Evolutionary conservation across 1,284 basidiomycete species (phyloP), one percentile per base, ranked within the genome.

Genomic region (Cystobasidium slooffiae): DNA sequence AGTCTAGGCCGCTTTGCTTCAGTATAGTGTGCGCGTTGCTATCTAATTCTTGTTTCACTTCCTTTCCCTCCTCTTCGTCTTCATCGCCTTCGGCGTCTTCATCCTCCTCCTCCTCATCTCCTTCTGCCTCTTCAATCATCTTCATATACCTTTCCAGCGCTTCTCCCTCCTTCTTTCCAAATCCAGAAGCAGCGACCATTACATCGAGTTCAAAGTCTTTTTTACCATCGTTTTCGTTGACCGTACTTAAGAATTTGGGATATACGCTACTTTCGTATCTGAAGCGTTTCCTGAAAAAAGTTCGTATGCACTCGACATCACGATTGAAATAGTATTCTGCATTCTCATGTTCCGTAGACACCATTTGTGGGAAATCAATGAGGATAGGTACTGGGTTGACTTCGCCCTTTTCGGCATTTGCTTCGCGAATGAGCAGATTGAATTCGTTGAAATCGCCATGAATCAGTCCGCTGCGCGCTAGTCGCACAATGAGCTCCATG

Each of bases 371-470:
- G 81, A 99, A 99, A 84, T 99, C 97, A 79, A 99, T 99, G 46
- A 99, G 88, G 68, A 98, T 85, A 6, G 96, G 92, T 79, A 94
- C 90, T 8, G 92, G 91, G 52, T 86, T 87, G 69, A 89, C 89
- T 65, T 78, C 77, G 0, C 66, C 73, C 9, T 78, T 75, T 5
- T 76, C 75, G 7, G 69, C 70, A 7, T 79, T 76, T 74, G 52
- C 75, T 56, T 80, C 88, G 59, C 88, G 87, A 77, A 99, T 93
- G 75, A 99, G 88, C 79, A 99, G 94, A 83, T 99, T 99, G 85
- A 99, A 99, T 82, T 99, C 97, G 84, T 99, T 99, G 84, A 93
- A 99, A 83, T 99, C 96, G 64, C 97, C 96, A 81, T 99, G 96
- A 70, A 99, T 98, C 24, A 99, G 87, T 0, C 97, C 97, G 1